Conservation (phyloP, 768 basidiomycete species). For the Leccinum disarticulatum region DNA sequence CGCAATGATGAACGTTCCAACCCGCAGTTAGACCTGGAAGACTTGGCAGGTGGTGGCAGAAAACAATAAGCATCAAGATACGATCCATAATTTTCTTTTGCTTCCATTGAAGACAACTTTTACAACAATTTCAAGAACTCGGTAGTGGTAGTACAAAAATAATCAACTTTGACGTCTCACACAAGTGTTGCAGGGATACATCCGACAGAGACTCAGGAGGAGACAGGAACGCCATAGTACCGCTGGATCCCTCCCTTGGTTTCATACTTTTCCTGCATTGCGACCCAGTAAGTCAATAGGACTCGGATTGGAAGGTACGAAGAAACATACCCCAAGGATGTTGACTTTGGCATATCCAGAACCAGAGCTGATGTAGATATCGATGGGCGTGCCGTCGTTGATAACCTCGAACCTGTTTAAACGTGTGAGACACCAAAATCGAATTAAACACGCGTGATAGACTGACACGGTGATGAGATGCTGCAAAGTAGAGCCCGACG, state of each 20-base stretch:
- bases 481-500: background rate
- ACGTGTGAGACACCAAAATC: background rate
- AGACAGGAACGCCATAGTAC: constrained; percentile 4
- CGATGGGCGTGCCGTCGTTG: constrained; percentile 6
- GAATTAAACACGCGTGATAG: background rate
- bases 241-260: background rate
- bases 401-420: background rate
- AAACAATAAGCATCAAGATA: too few relatives aligned
- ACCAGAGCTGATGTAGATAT: constrained; percentile 3
- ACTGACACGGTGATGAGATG: background rate
- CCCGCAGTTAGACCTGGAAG: too few relatives aligned
- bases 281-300: background rate
- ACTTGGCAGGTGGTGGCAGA: too few relatives aligned
- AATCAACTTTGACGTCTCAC: background rate
- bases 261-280: background rate
- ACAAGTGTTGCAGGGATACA: background rate
- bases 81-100: background rate
- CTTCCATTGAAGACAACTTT: background rate
- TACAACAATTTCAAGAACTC: background rate
- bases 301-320: background rate
- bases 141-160: background rate
- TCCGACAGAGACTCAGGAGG: background rate
- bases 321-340: constrained; percentile 2
- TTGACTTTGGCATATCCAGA: constrained; percentile 3
- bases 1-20: too few relatives aligned